These are phyloP conservation scores for Tetracladium setigerum DNA, from an alignment of 495 filamentous ascomycete species.

Conservation along the genomic window DNA sequence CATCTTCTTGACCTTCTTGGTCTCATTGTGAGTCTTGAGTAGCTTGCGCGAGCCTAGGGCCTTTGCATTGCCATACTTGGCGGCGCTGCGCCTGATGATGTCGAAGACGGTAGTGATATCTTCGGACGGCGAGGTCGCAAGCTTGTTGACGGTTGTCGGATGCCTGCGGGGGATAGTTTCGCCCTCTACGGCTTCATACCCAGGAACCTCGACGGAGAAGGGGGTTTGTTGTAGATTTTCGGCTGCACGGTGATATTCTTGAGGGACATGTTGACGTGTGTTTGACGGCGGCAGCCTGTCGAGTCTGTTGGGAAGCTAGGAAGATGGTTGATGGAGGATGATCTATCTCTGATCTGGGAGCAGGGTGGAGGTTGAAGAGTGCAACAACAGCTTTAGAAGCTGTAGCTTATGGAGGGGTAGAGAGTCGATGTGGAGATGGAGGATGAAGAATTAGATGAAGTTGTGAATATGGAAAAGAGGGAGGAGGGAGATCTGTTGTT, in stretches of 20 bases:
- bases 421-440: background rate
- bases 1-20: constrained; percentile 95
- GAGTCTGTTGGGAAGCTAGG: constrained; percentile 12
- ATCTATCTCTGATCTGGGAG: background rate
- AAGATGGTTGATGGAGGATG: background rate
- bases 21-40: constrained; percentile 80
- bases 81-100: constrained; percentile 68
- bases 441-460: too few relatives aligned
- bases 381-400: background rate
- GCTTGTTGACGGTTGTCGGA: constrained; percentile 59
- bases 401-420: background rate
- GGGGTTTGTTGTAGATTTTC: constrained; percentile 50
- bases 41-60: constrained; percentile 74
- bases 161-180: constrained; percentile 88
- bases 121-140: constrained; percentile 56
- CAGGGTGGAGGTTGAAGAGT: background rate
- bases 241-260: constrained; percentile 56
- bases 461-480: background rate
- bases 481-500: background rate
- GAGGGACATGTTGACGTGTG: constrained; percentile 21
- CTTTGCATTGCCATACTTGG: constrained; percentile 83
- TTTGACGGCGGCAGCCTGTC: too few relatives aligned
- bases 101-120: constrained; percentile 82
- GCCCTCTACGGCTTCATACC: constrained; percentile 61
- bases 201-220: constrained; percentile 75